These are phyloP conservation scores for Chaetomiaceae sp. DNA, from an alignment of 2,329 filamentous ascomycete species.

Conservation along the genomic window DNA sequence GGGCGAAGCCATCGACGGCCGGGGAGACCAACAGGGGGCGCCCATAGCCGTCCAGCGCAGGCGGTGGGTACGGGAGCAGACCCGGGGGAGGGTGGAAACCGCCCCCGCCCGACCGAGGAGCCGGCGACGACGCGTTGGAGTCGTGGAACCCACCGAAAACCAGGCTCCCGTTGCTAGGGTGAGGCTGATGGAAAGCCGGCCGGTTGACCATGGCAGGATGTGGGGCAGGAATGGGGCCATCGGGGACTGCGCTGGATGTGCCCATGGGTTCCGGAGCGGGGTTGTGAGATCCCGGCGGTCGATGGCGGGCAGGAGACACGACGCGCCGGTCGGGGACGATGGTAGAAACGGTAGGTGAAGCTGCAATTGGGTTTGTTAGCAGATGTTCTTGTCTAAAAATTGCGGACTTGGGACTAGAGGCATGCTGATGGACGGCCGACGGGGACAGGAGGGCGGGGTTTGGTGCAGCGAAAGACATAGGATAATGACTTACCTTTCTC, in stretches of 20 bases:
- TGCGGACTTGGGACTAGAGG: not conserved
- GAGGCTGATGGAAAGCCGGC: conserved; percentile 45
- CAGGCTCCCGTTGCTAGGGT: conserved; percentile 52
- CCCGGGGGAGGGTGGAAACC: conserved; percentile 48
- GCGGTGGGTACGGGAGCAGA: conserved; percentile 30
- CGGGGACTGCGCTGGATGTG: conserved; percentile 7
- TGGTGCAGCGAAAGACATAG: not conserved
- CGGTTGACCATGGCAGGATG: conserved; percentile 31
- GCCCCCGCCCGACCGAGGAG: conserved; percentile 39
- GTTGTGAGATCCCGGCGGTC: conserved; percentile 9
- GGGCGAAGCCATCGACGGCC: conserved; percentile 35
- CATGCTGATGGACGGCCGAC: not conserved
- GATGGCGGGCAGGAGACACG: conserved; percentile 15
- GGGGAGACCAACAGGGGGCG: conserved; percentile 24
- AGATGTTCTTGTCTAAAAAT: not conserved
- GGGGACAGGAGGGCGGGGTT: not conserved
- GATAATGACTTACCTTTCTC: conserved; percentile 16
- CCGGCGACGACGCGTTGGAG: conserved; percentile 56
- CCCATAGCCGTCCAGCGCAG: conserved; percentile 27
- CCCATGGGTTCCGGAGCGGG: conserved; percentile 10
- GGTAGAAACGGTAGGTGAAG: conserved; percentile 14
- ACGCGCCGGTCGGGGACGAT: conserved; percentile 4
- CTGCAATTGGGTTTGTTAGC: conserved; percentile 16
- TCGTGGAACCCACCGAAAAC: conserved; percentile 52
- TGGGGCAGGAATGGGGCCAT: conserved; percentile 14